Base-by-base conservation (phyloP, 345 rosid species). In the Eucalyptus cloeziana region DNA sequence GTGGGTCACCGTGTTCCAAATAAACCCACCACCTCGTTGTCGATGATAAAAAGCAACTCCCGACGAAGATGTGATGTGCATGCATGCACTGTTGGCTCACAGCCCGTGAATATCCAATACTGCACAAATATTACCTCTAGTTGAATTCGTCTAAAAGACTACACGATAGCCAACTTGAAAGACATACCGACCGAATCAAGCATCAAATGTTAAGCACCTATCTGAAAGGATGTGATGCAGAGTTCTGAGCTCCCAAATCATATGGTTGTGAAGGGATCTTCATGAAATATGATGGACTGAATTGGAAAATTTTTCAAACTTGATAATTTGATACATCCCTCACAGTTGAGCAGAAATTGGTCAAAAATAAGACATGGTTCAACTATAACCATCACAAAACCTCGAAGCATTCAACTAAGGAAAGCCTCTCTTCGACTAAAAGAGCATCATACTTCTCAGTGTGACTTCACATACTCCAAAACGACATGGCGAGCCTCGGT, bases 401-500 rank as follows among this genome's bases (percentile, higher is more conserved):
- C 47, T 45, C 30, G 44, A 22, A 33, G 45, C 64, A 31, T 50
- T 24, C 64, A 16, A 86, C 62, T 40, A 76, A 76, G 85, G 80
- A 45, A 44, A 40, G 31, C 30, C 86, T 44, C 86, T 88, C 79
- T 15, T 43, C 40, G 43, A n/a, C 30, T 27, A 12, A 54, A 81
- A 47, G 31, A 14, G 40, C 50, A 52, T 40, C 49, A 8, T 87
- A 58, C 40, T 87, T 58, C 89, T 94, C 86, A 94, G 33, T 93
- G 88, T 49, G 95, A 89, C 90, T 95, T 94, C 87, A 95, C 90
- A 85, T 93, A 92, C 89, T 93, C 93, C 56, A 92, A 94, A 37
- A 95, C 92, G 10, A 94, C 90, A 71, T 92, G 92, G 69, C 93
- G 94, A 13, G 94, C 96, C 88, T 93, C 94, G 7, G 92, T 93